Evolutionary conservation across 768 basidiomycete genomes (phyloP), one percentile per base, ranked within the genome.

Genomic region (Russula abietina): DNA sequence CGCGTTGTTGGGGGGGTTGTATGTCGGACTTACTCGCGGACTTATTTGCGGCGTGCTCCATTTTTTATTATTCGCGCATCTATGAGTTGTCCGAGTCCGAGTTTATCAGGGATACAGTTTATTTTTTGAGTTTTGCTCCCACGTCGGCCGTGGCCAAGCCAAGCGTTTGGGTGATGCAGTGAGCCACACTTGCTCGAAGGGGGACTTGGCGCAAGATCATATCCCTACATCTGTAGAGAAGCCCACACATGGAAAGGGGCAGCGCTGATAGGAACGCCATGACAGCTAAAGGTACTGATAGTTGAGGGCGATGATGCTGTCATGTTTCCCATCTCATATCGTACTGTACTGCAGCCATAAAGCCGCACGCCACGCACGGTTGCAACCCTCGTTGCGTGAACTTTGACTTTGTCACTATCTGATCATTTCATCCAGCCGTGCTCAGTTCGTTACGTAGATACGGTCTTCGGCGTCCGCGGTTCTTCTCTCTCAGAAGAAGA

Each of bases 21-120:
- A 46, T 60, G 46, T 43, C 39, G 62, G 62, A 59, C 58, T 24
- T 50, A 38, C 54, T 50, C 33, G 57, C 19, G 52, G 62, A 64
- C 62, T 24, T 50, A 38, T 59, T 50, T 36, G 51, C 19, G 52
- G 33, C 43, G 4, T 59, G 51, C 26, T 17, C 53, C 10, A 55
- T 55, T 19, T 62, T 56, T 62, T 50, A n/a, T 38, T 57, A 33
- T 57, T 55, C 46, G 33, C 30, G 33, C 43, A 50, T 59, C 19
- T 45, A 52, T 57, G 30, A 51, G 39, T 46, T 26, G n/a, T 39
- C 43, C 51, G 24, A 52, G n/a, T 39, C 43, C 51, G 24, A 52
- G 36, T 49, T 49, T 57, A 30, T 38, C 52, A 22, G 41, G 41
- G 19, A 51, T 55, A 62, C 30, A 33, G 38, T 56, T 30, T 17